Evolutionary conservation across 1,284 basidiomycete genomes (phyloP), one percentile per base, ranked within the genome.

Genomic region (Irpex sp.): DNA sequence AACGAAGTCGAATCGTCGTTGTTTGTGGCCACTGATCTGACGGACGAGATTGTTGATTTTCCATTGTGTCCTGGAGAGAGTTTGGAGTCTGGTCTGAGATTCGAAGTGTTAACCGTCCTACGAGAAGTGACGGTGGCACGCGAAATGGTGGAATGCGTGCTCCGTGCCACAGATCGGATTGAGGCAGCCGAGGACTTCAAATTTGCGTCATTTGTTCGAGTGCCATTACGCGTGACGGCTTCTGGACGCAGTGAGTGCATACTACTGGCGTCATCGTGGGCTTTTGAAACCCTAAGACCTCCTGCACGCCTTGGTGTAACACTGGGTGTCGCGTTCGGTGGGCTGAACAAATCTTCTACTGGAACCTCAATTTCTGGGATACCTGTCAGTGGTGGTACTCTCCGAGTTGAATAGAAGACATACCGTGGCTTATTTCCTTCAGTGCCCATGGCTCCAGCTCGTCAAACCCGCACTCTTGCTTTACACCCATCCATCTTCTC

Each of bases 341-440:
- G 71, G 68, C 61, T 79, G 58, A 87, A 71, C 7, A 96, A 84
- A 59, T 96, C 94, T 57, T 91, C 88, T 3, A 88, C 74, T 0
- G 87, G 79, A 2, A 94, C 84, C 70, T 94, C 92, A 59, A 96
- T 84, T 72, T 92, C 94, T 96, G 68, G 0, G 65, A 58, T 34
- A 49, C 2, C 56, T 63, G 52, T 57, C 37, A 17, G 47, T 37
- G 6, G 9, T 6, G 51, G 34, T 19, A 44, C 11, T 6, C 11
- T 37, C 11, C 31, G 36, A 31, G 55, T 11, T 11, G 11, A 5
- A 19, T 19, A 44, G 57, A 59, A 9, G 26, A 78, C 88, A 63
- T 67, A 95, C 93, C 87, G 73, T 92, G 86, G 38, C 87, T 85
- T 55, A 97, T 92, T 71, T 98, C 96, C 72, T 94, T 91, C 62